Evolutionary conservation across 768 basidiomycete genomes (phyloP).

Genomic region (Tylopilus subfusipes): DNA sequence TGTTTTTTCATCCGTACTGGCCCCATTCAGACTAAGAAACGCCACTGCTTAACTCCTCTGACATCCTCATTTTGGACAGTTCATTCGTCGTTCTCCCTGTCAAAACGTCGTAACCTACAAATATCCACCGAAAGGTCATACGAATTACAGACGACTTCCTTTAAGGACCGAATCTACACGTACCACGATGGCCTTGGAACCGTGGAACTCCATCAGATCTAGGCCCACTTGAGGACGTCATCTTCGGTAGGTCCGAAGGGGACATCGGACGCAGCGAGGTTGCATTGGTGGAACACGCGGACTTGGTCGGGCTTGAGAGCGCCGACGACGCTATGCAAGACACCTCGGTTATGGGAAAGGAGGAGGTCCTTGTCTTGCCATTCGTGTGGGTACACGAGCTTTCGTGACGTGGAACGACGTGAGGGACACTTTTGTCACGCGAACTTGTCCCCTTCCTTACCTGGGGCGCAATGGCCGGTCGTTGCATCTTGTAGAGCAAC

Average conservation of each 20-base stretch:
- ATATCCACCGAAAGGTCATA: background rate
- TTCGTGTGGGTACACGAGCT: slow-evolving; percentile 83
- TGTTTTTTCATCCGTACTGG: background rate
- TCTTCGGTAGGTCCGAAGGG: slow-evolving; percentile 45
- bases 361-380: slow-evolving; percentile 72
- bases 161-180: too few species aligned
- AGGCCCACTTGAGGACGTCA: slow-evolving; percentile 45
- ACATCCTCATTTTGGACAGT: too few species aligned
- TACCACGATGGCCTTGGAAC: too few species aligned
- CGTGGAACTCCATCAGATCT: slow-evolving; percentile 5
- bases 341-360: slow-evolving; percentile 70
- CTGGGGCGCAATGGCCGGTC: slow-evolving; percentile 81
- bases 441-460: slow-evolving; percentile 31
- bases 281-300: slow-evolving; percentile 54
- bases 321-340: slow-evolving; percentile 66
- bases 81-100: background rate
- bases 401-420: background rate
- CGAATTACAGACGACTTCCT: too few species aligned
- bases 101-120: background rate
- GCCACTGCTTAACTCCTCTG: background rate
- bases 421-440: background rate
- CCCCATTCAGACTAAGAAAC: background rate
- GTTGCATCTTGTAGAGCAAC: slow-evolving; percentile 80
- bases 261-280: slow-evolving; percentile 51
- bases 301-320: slow-evolving; percentile 50